A percentile compares a stretch with the other conserved stretches of the same genome.
Conservation (phyloP, 768 basidiomycete species). For the Psilocybe subaeruginosa region DNA sequence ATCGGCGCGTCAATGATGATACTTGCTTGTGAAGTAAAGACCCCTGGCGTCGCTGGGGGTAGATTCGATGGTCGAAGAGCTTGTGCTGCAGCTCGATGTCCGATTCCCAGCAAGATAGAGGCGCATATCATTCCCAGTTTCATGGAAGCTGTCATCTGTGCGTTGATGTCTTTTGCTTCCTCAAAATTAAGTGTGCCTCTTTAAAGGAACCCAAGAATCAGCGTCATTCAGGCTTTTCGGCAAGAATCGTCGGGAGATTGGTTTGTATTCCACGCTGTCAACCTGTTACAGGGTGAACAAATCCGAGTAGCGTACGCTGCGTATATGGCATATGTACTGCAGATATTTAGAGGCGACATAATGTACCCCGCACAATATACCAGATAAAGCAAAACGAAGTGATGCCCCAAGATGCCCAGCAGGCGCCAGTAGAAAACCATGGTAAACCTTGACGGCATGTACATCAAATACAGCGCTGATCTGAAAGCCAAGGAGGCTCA, state of each 20-base stretch:
- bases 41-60: constrained; percentile 29
- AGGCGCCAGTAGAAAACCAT: too few relatives aligned
- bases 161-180: background rate
- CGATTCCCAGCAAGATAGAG: constrained; percentile 8
- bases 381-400: too few relatives aligned
- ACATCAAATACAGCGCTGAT: background rate
- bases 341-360: too few relatives aligned
- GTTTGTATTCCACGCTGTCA: constrained; percentile 2
- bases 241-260: too few relatives aligned
- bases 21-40: constrained; percentile 39
- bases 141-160: constrained; percentile 10
- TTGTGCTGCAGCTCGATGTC: constrained; percentile 8
- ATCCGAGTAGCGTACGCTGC: background rate
- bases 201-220: background rate
- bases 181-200: background rate
- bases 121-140: constrained; percentile 11
- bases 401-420: too few relatives aligned
- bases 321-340: too few relatives aligned
- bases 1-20: constrained; percentile 52
- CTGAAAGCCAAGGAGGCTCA: background rate
- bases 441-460: too few relatives aligned
- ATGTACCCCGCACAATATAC: too few relatives aligned
- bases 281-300: background rate
- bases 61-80: constrained; percentile 25
- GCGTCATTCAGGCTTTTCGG: background rate